Base-by-base conservation (phyloP, 2,329 filamentous ascomycete species). In the Paraphaeosphaeria sporulosa region DNA sequence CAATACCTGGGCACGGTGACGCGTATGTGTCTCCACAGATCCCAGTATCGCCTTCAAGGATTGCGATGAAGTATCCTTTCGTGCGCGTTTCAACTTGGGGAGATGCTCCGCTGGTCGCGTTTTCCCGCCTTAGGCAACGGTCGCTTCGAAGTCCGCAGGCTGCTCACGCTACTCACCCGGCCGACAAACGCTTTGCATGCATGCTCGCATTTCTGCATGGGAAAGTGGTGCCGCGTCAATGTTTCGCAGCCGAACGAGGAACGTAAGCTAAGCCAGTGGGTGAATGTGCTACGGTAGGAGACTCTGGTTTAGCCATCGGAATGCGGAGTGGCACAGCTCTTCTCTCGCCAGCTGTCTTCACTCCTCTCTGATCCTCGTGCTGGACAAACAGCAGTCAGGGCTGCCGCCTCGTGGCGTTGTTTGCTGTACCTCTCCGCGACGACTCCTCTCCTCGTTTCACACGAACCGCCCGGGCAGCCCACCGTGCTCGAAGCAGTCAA, bases 231-330 rank as follows among this genome's bases (percentile, higher is more conserved):
- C 47, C 30, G 47, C 17, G 15, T 19, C 30, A 23, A 30, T 30
- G 27, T 34, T 27, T 34, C 30, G 47, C 25, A 3, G 23, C 8
- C 8, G 30, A 17, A 47, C 44, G 32, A 25, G 48, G 48, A 51
- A 51, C 48, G 48, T 13, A 17, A 51, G 30, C 48, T 51, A 40
- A 19, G 47, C 47, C 30, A 13, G 47, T 30, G 47, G n/a, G 36
- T 34, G 25, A n/a, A 40, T n/a, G 38, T 40, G 38, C 38, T 48
- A n/a, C 25, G 48, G 25, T 27, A 51, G 32, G 50, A 12, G 50
- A 30, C 36, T 43, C 19, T 43, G n/a, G 23, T 53, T 34, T 23
- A 38, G 49, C 49, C 49, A 43, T 53, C 50, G 50, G 50, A 53
- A 53, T 53, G 50, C 43, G 36, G 23, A 30, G 50, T 53, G 50